A percentile compares a stretch with the other conserved stretches of the same genome.
Conservation (phyloP, 176 grass and related monocot species). For the Lolium perenne region DNA sequence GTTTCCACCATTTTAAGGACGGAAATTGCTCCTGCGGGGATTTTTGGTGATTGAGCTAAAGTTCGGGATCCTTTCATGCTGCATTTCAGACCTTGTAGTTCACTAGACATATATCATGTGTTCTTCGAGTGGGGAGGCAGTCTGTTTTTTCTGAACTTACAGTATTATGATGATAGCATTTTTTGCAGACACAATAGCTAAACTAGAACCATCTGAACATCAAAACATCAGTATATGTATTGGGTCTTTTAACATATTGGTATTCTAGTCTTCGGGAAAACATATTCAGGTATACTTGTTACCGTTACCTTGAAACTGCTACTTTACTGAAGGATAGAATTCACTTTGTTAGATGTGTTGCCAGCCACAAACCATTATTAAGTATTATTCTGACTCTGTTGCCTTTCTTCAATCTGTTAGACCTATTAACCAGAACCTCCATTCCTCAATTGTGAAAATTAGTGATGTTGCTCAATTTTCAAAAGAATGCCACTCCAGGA, state of each 20-base stretch:
- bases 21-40: constrained; percentile 71
- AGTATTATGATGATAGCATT: neutral
- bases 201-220: constrained; percentile 8
- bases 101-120: neutral
- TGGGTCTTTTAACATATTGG: constrained; percentile 18
- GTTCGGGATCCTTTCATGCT: neutral
- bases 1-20: constrained; percentile 78
- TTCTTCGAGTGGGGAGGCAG: neutral
- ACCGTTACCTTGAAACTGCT: neutral
- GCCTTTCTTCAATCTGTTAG: neutral
- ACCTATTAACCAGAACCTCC: neutral
- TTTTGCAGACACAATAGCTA: neutral
- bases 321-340: neutral
- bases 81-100: too few relatives aligned
- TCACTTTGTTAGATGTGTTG: constrained; percentile 7
- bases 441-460: neutral
- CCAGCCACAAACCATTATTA: neutral
- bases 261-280: neutral
- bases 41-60: constrained; percentile 53
- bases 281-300: constrained; percentile 18
- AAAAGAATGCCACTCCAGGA: neutral
- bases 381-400: constrained; percentile 30
- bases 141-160: neutral
- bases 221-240: constrained; percentile 12
- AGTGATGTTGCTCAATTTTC: neutral